Base-by-base conservation (phyloP, 2,329 filamentous ascomycete species). In the Coniochaeta sp. region DNA sequence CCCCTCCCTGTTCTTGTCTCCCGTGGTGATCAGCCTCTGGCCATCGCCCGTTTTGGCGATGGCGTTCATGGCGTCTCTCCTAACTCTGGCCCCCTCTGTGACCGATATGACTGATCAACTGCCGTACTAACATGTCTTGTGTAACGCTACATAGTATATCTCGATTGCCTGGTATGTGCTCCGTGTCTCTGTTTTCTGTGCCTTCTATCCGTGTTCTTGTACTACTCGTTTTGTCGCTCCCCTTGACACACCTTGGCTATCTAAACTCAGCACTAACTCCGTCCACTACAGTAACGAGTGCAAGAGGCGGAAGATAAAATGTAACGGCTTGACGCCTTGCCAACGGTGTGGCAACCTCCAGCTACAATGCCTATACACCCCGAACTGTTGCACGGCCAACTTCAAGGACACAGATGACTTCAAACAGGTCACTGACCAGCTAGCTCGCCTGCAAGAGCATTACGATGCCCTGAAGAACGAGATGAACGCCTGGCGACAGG, bases 361-460 rank as follows among this genome's bases (percentile, higher is more conserved):
- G 58, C 73, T 86, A 16, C 68, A 77, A 55, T 87, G 84, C 61
- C 71, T 85, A 42, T 87, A 87, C 68, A 76, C 83, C 6, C 78
- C 82, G 13, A 85, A 85, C 61, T 85, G 83, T 65, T 85, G 81
- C 64, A 71, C 81, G 56, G 91, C 82, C 72, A 90, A 82, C 67
- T 91, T 96, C 77, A 94, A 92, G 67, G 91, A 96, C 62, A 91
- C 90, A 46, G 89, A 95, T 9, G 91, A 96, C 66, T 96, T 91
- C 74, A 88, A 84, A 63, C 79, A 84, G 32, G 90, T 96, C 83
- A 81, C 83, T 51, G 75, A 78, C 30, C 87, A 94, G 58, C 82
- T 96, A 53, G 72, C 74, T 10, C 78, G 79, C 8, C 77, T 96
- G 22, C 91, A 96, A 66, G 85, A 92, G 51, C 90, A 96, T 69